These are phyloP conservation scores for Geranium brycei DNA, from an alignment of 345 rosid genomes.

Conservation along the genomic window DNA sequence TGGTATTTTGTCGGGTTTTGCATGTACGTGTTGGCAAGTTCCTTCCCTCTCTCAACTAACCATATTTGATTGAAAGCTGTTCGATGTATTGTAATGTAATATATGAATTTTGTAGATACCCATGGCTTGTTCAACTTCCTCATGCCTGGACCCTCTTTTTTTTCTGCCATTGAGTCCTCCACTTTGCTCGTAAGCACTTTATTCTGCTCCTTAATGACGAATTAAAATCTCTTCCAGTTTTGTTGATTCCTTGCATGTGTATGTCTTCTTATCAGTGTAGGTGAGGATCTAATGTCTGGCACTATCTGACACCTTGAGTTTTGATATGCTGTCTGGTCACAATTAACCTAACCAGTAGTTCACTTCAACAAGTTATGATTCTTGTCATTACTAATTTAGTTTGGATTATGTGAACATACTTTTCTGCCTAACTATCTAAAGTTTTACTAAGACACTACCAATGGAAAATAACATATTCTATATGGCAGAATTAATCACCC, in stretches of 20 bases:
- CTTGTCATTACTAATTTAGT: too few species aligned
- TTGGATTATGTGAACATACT: neutral
- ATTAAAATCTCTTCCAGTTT: neutral
- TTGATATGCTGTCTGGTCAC: too few species aligned
- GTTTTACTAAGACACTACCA: neutral
- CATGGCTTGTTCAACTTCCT: constrained; percentile 71
- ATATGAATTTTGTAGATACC: constrained; percentile 36
- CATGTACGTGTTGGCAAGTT: constrained; percentile 42
- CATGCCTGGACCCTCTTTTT: constrained; percentile 80
- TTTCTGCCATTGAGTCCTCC: constrained; percentile 63
- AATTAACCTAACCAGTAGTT: neutral
- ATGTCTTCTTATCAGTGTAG: neutral
- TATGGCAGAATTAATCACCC: neutral
- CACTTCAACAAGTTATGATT: neutral
- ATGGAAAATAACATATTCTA: neutral
- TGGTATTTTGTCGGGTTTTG: constrained; percentile 92
- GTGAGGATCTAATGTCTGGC: neutral
- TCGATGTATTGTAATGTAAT: neutral
- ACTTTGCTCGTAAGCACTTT: constrained; percentile 66
- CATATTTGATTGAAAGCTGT: neutral
- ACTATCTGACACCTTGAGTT: too few species aligned
- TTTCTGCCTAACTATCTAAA: neutral
- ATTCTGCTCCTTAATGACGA: constrained; percentile 3
- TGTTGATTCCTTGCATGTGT: constrained; percentile 7
- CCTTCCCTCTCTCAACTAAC: constrained; percentile 6